Conservation (phyloP, 1,139 yeast species). For the Debaryomyces psychrophilus region DNA sequence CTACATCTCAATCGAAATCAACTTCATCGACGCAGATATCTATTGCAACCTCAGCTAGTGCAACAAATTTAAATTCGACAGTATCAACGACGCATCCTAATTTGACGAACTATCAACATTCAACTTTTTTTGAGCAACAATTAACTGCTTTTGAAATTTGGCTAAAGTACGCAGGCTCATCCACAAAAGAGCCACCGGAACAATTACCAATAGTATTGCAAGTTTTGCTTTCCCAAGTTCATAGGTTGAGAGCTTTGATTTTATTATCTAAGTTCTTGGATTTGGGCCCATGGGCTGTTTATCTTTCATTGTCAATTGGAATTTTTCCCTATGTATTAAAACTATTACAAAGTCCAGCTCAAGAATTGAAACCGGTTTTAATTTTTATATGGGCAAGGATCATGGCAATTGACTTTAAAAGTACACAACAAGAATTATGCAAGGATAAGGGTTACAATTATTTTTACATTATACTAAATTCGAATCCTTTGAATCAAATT, state of each 20-base stretch:
- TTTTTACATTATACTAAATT: constrained; percentile 71
- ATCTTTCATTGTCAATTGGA: constrained; percentile 88
- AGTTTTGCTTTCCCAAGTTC: constrained; percentile 90
- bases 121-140: constrained; percentile 94
- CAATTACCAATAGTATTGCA: constrained; percentile 93
- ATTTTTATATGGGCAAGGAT: constrained; percentile 98
- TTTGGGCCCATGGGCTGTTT: constrained; percentile 97
- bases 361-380: constrained; percentile 89
- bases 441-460: constrained; percentile 91
- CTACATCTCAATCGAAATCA: constrained; percentile 18
- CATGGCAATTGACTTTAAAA: constrained; percentile 90
- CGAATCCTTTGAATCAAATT: constrained; percentile 31
- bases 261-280: constrained; percentile 84
- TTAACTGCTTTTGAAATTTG: constrained; percentile 95
- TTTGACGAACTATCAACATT: constrained; percentile 67
- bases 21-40: constrained; percentile 1
- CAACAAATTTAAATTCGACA: constrained; percentile 7
- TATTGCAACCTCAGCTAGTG: constrained; percentile 2
- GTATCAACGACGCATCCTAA: constrained; percentile 23
- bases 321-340: constrained; percentile 94
- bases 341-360: constrained; percentile 91
- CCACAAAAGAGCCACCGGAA: constrained; percentile 86
- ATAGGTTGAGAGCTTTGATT: constrained; percentile 85
- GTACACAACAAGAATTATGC: constrained; percentile 88
- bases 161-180: constrained; percentile 85